Percentiles rank a stretch among this genome's conserved stretches.
Evolutionary conservation across 1,139 yeast genomes (phyloP).

Genomic region (Lodderomyces orthopsilosis): DNA sequence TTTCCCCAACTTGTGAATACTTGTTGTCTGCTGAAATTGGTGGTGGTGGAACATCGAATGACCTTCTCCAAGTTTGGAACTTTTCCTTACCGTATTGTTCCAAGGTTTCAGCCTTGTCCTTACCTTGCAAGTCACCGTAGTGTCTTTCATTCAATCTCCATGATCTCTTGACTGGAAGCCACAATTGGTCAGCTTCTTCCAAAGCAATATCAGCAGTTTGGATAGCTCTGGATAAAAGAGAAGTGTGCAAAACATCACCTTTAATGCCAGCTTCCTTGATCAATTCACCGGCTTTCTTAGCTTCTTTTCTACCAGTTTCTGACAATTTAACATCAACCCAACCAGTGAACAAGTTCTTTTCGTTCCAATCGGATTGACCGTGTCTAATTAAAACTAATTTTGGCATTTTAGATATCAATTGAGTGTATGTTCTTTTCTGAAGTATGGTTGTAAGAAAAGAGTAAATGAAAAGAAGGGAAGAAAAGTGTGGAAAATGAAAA

Average conservation of each 20-base stretch:
- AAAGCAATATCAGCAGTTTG: constrained; percentile 97
- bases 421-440: neutral
- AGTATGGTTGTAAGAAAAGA: neutral
- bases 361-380: constrained; percentile 99
- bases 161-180: constrained; percentile 89
- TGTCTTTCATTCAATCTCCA: constrained; percentile 99
- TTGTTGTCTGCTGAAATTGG: constrained; percentile 71
- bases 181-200: constrained; percentile 83
- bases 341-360: constrained; percentile 97
- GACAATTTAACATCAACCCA: constrained; percentile 96
- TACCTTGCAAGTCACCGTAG: constrained; percentile 98
- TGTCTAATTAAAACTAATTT: constrained; percentile 86
- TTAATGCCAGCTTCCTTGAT: constrained; percentile 81
- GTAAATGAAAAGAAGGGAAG: neutral
- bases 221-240: constrained; percentile 91
- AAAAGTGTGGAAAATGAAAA: constrained; percentile 4
- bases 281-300: constrained; percentile 89
- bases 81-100: constrained; percentile 86
- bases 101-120: constrained; percentile 93
- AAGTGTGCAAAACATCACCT: constrained; percentile 90
- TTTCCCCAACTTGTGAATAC: constrained; percentile 83
- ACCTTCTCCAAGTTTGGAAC: constrained; percentile 98
- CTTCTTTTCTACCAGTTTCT: constrained; percentile 84
- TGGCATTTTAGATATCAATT: constrained; percentile 35
- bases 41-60: constrained; percentile 97